Base-by-base conservation (phyloP, 2,329 filamentous ascomycete genomes). In the Pseudopithomyces chartarum region DNA sequence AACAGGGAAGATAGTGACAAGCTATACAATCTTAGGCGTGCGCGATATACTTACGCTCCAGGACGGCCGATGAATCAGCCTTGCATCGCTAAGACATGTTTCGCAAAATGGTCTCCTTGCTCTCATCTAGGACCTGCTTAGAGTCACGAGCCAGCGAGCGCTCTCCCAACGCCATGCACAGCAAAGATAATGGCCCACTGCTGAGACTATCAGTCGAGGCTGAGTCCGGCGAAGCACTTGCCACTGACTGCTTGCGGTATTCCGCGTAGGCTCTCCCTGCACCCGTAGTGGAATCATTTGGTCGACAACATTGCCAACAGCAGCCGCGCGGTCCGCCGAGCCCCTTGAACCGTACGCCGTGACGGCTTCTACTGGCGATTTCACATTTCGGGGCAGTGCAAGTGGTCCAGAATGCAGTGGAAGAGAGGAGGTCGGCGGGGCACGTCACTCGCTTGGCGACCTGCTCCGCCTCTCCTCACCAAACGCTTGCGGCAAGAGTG, bases 331-430 rank as follows among this genome's bases (percentile, higher is more conserved):
- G 64, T 63, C 57, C 63, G 64, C 63, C 60, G 61, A 60, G 62
- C 58, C 57, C 66, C 65, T 63, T 55, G 26, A 8, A 19, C 22
- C 29, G n/a, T 54, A 33, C 11, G 29, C 13, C 22, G 51, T 39
- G 23, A 46, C 29, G 36, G 42, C 19, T 52, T 61, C 61, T 61
- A 66, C 61, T 61, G 63, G 63, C 54, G 29, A 59, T 49, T 47
- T 61, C 43, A 55, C 44, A 43, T 33, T 54, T 43, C 44, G 61
- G 64, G 69, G 70, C 70, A 70, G 69, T 71, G 70, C 70, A 68
- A 57, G 50, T 57, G 56, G 58, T 57, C 48, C 64, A 59, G 59
- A 60, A 60, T 59, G 60, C 43, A 53, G 53, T 52, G 58, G 63
- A 58, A 57, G 29, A 56, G 39, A 54, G 58, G 54, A 47, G 44